These are phyloP conservation scores for Candida vartiovaarae DNA, from an alignment of 805 yeast genomes.

Conservation along the genomic window DNA sequence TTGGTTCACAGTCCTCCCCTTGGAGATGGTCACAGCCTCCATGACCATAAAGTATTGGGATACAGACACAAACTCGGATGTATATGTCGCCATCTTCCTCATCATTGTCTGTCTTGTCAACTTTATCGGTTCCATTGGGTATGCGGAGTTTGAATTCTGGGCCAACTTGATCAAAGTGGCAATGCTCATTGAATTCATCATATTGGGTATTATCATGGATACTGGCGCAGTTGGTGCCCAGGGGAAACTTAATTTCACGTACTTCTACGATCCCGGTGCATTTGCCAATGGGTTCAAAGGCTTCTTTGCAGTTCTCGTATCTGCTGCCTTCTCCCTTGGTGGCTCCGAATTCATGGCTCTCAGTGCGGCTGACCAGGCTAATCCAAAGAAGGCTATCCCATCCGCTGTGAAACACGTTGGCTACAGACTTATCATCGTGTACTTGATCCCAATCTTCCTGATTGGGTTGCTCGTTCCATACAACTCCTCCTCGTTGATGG, in stretches of 20 bases:
- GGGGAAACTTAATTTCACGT: conserved; percentile 43
- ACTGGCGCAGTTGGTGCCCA: conserved; percentile 35
- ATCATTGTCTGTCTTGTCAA: conserved; percentile 34
- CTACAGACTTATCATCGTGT: conserved; percentile 47
- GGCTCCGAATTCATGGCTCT: conserved; percentile 52
- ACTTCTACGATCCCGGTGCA: conserved; percentile 51
- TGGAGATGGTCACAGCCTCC: conserved; percentile 59
- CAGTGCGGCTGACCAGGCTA: conserved; percentile 40
- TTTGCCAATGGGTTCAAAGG: conserved; percentile 50
- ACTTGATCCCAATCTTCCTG: conserved; percentile 38
- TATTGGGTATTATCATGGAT: conserved; percentile 40
- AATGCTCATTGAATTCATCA: conserved; percentile 52
- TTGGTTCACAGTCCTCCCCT: conserved; percentile 55
- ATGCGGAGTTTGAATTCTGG: conserved; percentile 58
- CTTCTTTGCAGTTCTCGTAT: conserved; percentile 43
- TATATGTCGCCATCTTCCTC: conserved; percentile 48
- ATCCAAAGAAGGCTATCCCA: conserved; percentile 51
- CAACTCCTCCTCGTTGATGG: conserved; percentile 35
- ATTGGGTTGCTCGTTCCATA: conserved; percentile 51
- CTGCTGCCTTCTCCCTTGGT: conserved; percentile 55
- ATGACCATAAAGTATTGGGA: conserved; percentile 58
- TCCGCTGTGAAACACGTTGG: conserved; percentile 49
- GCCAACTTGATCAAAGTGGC: conserved; percentile 60
- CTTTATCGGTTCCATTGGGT: conserved; percentile 48
- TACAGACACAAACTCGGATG: conserved; percentile 45